Percentiles rank a stretch among this genome's conserved stretches.
phyloP scores from a whole-genome alignment of 805 yeast species.

The Candida nitratophila region DNA sequence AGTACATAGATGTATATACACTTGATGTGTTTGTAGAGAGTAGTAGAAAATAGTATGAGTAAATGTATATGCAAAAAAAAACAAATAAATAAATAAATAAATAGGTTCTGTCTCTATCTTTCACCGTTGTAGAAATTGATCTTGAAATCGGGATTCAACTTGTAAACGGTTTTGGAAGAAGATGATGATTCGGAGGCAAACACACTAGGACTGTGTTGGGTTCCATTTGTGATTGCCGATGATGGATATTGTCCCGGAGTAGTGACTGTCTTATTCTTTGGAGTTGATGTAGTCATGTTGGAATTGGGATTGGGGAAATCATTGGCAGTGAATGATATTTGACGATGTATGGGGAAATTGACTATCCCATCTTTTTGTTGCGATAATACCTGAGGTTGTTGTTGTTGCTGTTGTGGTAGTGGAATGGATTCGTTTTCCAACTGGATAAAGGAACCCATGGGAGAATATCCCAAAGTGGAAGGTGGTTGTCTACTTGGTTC shows the following conservation, averaged over 20 bases:
- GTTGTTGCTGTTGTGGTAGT: not conserved
- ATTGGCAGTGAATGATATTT: not conserved
- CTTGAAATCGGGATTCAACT: not conserved
- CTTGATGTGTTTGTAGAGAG: no score
- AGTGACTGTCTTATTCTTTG: not conserved
- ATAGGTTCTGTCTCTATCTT: not conserved
- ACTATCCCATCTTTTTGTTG: not conserved
- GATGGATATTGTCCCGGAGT: not conserved
- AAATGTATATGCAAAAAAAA: not conserved
- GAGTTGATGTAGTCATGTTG: not conserved
- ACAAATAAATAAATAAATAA: not conserved
- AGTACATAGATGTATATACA: not conserved
- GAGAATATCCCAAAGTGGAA: not conserved
- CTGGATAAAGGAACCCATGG: not conserved
- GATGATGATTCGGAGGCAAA: no score
- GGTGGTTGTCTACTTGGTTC: not conserved
- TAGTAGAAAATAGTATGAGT: no score
- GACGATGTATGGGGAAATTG: not conserved
- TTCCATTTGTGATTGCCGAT: no score
- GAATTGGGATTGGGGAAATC: not conserved
- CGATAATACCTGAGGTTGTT: not conserved
- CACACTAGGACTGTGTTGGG: no score
- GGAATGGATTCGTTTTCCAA: no score
- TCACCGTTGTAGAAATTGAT: not conserved
- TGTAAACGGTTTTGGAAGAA: not conserved